Base-by-base conservation (phyloP, 768 basidiomycete species). In the Suillus luteus region DNA sequence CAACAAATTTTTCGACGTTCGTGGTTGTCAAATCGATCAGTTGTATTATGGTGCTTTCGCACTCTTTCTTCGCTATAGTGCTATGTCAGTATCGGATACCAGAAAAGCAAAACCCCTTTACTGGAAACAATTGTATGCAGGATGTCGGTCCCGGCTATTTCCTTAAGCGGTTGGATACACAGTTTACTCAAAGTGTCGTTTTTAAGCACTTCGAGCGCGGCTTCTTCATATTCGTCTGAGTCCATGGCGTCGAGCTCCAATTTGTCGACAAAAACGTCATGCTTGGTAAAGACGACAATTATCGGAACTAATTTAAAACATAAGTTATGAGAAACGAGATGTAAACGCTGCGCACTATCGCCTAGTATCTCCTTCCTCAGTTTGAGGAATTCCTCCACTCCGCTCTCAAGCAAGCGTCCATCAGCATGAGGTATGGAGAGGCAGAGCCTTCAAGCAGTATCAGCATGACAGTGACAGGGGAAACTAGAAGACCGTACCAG, bases 281-380 rank as follows among this genome's bases (percentile, higher is more conserved):
- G 46, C 43, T 64, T 64, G 49, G 63, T 64, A 31, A 64, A 64
- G 44, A 64, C 63, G 5, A 35, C 44, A n/a, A 64, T 40, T 12
- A 64, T n/a, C 19, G 51, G 63, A 40, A 55, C 63, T 64, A 22
- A 37, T 35, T 35, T 24, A 22, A 22, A 44, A 31, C 9, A 38
- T 64, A 5, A 27, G 49, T 9, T 54, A 41, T 15, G 27, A 61
- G 3, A 37, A 11, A 31, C 33, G 12, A 59, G 10, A 14, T 9
- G 3, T 15, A 15, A 17, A 40, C 5, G 22, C 9, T 51, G 17
- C 63, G 22, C 33, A 64, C 63, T 64, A 35, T 64, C 19, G 19
- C 59, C 49, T 10, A 64, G 31, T 27, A 64, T 22, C 5, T 55
- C 58, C 48, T 54, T 59, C 41, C 51, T 60, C 22, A 35, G 33